phyloP scores from a whole-genome alignment of 148 eudicot species.

The Camellia lanceoleosa region DNA sequence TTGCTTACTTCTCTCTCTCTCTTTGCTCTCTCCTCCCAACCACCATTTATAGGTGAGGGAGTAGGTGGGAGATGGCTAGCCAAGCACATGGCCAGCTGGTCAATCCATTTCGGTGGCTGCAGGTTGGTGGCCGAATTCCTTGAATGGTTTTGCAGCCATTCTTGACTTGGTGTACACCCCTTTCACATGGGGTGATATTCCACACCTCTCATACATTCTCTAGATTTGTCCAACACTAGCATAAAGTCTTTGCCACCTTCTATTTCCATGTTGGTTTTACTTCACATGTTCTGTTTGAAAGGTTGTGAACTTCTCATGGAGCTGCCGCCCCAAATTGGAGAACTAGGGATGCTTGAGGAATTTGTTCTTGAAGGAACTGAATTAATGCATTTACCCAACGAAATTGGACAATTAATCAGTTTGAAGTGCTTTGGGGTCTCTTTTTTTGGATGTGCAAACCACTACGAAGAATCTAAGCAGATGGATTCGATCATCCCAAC shows the following conservation, averaged over 20 bases:
- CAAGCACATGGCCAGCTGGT: too few species aligned
- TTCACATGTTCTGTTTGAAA: background rate
- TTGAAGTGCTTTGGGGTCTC: background rate
- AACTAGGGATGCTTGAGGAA: background rate
- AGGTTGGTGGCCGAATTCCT: too few species aligned
- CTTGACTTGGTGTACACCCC: too few species aligned
- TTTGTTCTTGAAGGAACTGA: constrained; percentile 6
- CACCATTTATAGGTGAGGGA: too few species aligned
- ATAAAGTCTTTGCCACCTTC: constrained; percentile 16
- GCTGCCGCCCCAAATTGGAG: constrained; percentile 9
- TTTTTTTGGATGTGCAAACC: background rate
- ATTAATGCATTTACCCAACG: background rate
- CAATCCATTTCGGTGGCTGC: too few species aligned
- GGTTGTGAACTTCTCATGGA: background rate
- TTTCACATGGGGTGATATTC: too few species aligned
- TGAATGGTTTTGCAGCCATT: too few species aligned
- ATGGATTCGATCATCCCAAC: background rate
- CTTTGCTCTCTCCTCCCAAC: too few species aligned
- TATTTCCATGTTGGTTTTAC: constrained; percentile 1
- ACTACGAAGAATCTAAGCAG: background rate
- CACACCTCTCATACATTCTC: background rate
- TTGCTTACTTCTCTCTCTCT: too few species aligned
- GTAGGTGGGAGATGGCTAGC: too few species aligned
- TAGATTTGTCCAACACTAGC: constrained; percentile 6
- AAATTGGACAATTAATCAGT: background rate